Percentiles rank a stretch among this genome's conserved stretches.
Conservation (phyloP, 2,329 filamentous ascomycete genomes). For the Sclerotinia minor region DNA sequence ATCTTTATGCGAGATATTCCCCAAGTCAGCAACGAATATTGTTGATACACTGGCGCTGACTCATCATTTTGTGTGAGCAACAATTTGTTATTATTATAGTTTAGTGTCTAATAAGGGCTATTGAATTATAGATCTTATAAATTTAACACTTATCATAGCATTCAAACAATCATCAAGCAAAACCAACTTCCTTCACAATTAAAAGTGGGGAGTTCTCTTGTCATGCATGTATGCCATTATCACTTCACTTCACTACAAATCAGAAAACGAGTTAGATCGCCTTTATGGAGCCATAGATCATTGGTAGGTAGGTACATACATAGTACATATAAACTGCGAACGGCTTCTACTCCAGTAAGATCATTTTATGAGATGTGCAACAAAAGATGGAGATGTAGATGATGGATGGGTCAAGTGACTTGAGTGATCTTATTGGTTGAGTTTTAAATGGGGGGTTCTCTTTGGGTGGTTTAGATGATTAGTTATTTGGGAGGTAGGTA, state of each 20-base stretch:
- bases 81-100: not conserved
- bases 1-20: not conserved
- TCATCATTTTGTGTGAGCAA: not conserved
- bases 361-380: conserved; percentile 5
- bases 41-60: too few relatives aligned
- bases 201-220: too few relatives aligned
- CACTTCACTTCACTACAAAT: not conserved
- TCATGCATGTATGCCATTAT: too few relatives aligned
- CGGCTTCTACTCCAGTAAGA: not conserved
- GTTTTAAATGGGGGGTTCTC: not conserved
- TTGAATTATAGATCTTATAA: not conserved
- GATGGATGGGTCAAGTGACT: conserved; percentile 14
- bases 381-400: not conserved
- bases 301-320: too few relatives aligned
- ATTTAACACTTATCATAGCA: not conserved
- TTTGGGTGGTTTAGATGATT: not conserved
- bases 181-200: too few relatives aligned
- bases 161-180: too few relatives aligned
- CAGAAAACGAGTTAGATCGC: not conserved
- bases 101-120: not conserved
- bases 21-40: not conserved
- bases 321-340: too few relatives aligned
- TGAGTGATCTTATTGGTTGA: not conserved
- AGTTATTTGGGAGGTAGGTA: too few relatives aligned
- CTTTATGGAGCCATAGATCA: too few relatives aligned